Evolutionary conservation across 768 basidiomycete species (phyloP).

Genomic region (Suillus ampliporus): DNA sequence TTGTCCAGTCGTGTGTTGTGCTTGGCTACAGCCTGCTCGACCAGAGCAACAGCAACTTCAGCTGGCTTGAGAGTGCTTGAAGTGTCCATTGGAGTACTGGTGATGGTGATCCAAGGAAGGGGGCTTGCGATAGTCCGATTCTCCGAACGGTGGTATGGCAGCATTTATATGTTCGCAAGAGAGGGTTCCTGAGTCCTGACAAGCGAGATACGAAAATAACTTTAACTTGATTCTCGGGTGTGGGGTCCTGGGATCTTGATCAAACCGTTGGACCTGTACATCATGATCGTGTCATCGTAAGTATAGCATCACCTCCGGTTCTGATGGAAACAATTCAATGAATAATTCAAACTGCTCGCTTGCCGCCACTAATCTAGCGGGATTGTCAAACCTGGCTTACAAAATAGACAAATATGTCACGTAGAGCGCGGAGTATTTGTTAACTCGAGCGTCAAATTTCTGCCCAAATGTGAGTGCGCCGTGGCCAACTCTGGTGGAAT

Average conservation of each 20-base stretch:
- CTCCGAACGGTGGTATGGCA: neutral
- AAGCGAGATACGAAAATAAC: constrained; percentile 18
- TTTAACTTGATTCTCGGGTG: constrained; percentile 1
- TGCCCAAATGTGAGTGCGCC: neutral
- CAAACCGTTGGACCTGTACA: constrained; percentile 16
- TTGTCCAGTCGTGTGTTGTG: constrained; percentile 66
- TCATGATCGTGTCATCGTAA: constrained; percentile 6
- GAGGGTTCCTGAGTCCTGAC: constrained; percentile 10
- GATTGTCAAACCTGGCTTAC: neutral
- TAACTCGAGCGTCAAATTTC: neutral
- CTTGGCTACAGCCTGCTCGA: constrained; percentile 63
- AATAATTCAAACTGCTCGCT: neutral
- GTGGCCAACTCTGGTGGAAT: neutral
- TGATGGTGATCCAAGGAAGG: constrained; percentile 7
- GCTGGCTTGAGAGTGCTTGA: constrained; percentile 61
- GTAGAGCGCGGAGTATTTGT: neutral
- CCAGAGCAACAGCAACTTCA: constrained; percentile 60
- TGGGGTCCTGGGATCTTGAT: neutral
- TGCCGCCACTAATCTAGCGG: too few species aligned
- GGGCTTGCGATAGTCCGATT: neutral
- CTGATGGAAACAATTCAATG: neutral
- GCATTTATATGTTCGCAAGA: constrained; percentile 26
- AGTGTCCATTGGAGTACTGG: constrained; percentile 23
- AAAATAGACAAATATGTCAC: neutral
- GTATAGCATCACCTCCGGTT: neutral